Base-by-base conservation (phyloP, 352 stramenopile genomes). In the Halophytophthora batemanensis region DNA sequence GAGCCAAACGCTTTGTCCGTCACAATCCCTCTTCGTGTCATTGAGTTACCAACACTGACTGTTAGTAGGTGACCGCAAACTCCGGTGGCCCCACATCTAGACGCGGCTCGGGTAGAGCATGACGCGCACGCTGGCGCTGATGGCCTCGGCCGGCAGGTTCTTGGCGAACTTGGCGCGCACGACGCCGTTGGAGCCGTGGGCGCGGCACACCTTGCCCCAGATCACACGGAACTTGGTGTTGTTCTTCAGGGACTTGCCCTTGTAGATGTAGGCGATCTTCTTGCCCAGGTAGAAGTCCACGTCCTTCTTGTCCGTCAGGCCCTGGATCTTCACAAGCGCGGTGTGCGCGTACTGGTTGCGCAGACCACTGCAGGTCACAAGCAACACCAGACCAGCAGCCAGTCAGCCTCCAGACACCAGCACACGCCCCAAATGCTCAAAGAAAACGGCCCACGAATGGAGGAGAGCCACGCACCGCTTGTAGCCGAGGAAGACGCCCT, bases 221-320 rank as follows among this genome's bases (percentile, higher is more conserved):
- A 99, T 98, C 56, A 98, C 96, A 66, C 96, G 91, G 87, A 98
- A 99, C 79, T 99, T 98, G 53, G 90, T 93, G 77, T 90, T 93
- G 71, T 97, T 97, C 94, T 95, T 96, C 53, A 93, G 66, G 52
- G 76, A 80, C 77, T 94, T 93, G 75, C 74, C 86, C 92, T 99
- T 99, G 91, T 99, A 99, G 71, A 99, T 98, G 90, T 99, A 99
- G 36, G 96, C 97, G 64, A 99, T 92, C 64, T 96, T 96, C 94
- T 99, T 99, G 69, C 97, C 97, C 49, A 99, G 82, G 87, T 99
- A 99, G 70, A 99, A 99, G 66, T 98, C 80, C 40, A 97, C 90
- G 61, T 98, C 96, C 72, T 98, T 95, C 78, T 98, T 99, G 74
- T 95, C 93, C 64, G 98, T 95, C 46, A 99, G 85, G 71, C 96